A percentile compares a stretch with the other conserved stretches of the same genome.
phyloP scores from a whole-genome alignment of 352 stramenopile genomes.

The Aphanomyces cochlioides region DNA sequence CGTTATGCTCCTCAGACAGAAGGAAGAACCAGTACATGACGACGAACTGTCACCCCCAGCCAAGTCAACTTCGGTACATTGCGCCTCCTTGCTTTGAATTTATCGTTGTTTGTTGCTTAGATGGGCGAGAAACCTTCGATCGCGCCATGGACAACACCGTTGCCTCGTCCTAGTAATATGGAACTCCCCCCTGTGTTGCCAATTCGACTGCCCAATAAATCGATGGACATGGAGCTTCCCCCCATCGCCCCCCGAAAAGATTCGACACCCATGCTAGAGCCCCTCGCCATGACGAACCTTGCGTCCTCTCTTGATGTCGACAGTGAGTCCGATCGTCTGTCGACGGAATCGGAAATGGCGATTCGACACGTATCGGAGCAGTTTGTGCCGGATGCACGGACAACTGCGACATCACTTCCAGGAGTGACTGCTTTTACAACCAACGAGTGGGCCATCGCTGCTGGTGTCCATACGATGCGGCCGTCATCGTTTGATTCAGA shows the following conservation, averaged over 20 bases:
- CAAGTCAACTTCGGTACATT: too few relatives aligned
- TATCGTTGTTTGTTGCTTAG: too few relatives aligned
- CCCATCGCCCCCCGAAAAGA: not conserved
- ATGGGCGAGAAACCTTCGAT: too few relatives aligned
- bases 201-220: too few relatives aligned
- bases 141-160: too few relatives aligned
- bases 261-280: not conserved
- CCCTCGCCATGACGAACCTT: too few relatives aligned
- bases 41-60: not conserved
- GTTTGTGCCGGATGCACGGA: not conserved
- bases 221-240: too few relatives aligned
- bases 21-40: not conserved
- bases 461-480: not conserved
- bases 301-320: slow-evolving; percentile 5
- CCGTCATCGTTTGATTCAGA: not conserved
- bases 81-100: too few relatives aligned
- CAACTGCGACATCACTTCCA: not conserved
- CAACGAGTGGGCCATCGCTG: not conserved
- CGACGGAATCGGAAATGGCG: too few relatives aligned
- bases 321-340: not conserved
- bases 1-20: slow-evolving; percentile 2
- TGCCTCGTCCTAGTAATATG: too few relatives aligned
- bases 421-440: not conserved
- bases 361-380: too few relatives aligned
- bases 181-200: too few relatives aligned